Conservation (phyloP, 1,139 yeast species). For the Wickerhamomyces sp. region DNA sequence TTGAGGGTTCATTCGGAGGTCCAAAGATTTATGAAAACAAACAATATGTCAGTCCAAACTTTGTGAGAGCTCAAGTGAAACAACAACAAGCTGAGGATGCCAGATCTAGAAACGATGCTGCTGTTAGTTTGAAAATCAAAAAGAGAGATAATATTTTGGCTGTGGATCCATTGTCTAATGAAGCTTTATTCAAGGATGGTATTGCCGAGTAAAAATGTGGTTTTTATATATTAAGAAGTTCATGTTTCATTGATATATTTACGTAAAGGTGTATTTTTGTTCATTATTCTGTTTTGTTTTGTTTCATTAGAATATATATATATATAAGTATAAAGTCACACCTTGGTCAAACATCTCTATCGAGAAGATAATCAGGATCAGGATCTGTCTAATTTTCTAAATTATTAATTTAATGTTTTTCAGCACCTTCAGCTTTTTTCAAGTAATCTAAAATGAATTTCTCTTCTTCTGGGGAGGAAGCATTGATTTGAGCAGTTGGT, state of each 20-base stretch:
- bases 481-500: constrained; percentile 64
- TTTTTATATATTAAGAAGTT: not conserved
- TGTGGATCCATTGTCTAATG: constrained; percentile 83
- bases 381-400: not conserved
- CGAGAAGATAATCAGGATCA: too few relatives aligned
- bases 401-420: constrained; percentile 9
- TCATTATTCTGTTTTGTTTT: not conserved
- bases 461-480: constrained; percentile 84
- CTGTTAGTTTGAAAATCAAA: constrained; percentile 69
- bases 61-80: constrained; percentile 84
- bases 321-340: not conserved
- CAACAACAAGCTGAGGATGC: constrained; percentile 82
- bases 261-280: not conserved
- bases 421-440: constrained; percentile 37
- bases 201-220: not conserved
- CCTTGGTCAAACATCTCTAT: too few relatives aligned
- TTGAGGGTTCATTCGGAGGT: constrained; percentile 97
- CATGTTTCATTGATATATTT: not conserved
- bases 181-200: constrained; percentile 57
- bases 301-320: constrained; percentile 1
- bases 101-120: constrained; percentile 71
- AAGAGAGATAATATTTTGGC: constrained; percentile 72
- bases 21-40: constrained; percentile 96
- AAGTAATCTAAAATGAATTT: constrained; percentile 53
- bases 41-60: constrained; percentile 94